Conservation (phyloP, 148 eudicot genomes). For the Persicaria tinctoria region DNA sequence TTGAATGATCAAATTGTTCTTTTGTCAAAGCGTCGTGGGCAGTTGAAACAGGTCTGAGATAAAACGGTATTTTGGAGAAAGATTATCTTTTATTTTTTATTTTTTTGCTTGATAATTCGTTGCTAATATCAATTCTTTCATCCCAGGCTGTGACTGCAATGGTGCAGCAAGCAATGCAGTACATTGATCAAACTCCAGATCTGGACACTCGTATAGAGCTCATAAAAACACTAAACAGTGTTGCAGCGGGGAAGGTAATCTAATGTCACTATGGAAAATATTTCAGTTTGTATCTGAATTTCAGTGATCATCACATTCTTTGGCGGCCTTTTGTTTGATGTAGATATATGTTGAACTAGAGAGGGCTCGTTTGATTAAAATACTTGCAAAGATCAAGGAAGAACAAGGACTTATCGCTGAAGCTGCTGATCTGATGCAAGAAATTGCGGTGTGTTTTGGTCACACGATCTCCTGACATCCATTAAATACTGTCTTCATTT, state of each 20-base stretch:
- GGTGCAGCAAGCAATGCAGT: conserved; percentile 94
- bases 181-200: conserved; percentile 88
- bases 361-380: conserved; percentile 77
- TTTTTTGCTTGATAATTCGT: background rate
- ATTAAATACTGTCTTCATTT: background rate
- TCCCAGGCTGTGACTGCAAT: conserved; percentile 79
- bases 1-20: conserved; percentile 84
- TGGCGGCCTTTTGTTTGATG: background rate
- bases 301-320: background rate
- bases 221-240: conserved; percentile 78
- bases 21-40: conserved; percentile 90
- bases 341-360: conserved; percentile 96
- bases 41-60: conserved; percentile 64
- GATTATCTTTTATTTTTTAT: too few species aligned
- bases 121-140: conserved; percentile 4
- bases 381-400: conserved; percentile 89
- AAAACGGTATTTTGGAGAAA: background rate
- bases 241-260: conserved; percentile 88
- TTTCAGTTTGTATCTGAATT: background rate
- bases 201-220: conserved; percentile 80
- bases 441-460: conserved; percentile 66
- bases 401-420: conserved; percentile 81
- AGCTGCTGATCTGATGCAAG: conserved; percentile 99
- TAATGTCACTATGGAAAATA: background rate
- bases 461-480: background rate